phyloP scores from a whole-genome alignment of 306 rosid species.

The Arachis stenosperma region DNA sequence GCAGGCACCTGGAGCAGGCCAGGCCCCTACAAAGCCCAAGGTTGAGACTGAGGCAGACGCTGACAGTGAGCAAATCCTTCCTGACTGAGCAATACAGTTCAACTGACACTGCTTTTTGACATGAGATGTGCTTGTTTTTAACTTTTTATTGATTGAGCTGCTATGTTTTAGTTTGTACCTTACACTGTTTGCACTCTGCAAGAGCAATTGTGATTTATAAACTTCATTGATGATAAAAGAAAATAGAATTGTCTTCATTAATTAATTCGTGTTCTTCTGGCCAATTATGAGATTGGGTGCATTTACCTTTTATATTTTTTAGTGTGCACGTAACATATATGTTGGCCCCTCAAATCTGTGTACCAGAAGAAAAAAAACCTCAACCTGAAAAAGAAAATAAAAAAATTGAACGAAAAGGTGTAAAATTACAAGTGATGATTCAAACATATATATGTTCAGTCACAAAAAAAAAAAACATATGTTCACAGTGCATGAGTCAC shows the following conservation, averaged over 20 bases:
- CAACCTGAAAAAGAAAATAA: too few species aligned
- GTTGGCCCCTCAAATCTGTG: too few species aligned
- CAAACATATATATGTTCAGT: background rate
- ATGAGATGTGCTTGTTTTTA: constrained; percentile 22
- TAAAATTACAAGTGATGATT: background rate
- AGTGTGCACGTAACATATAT: too few species aligned
- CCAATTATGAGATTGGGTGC: too few species aligned
- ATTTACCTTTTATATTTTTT: too few species aligned
- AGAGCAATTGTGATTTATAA: constrained; percentile 24
- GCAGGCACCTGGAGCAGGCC: constrained; percentile 77
- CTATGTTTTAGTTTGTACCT: constrained; percentile 24
- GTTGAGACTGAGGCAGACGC: constrained; percentile 84
- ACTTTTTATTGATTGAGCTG: constrained; percentile 8
- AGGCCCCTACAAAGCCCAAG: constrained; percentile 71
- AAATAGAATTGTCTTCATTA: background rate
- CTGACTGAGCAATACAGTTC: constrained; percentile 53
- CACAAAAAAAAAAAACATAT: too few species aligned
- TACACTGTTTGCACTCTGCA: constrained; percentile 21
- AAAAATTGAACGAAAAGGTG: background rate
- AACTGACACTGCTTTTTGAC: constrained; percentile 38
- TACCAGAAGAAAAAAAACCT: too few species aligned
- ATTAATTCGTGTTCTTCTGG: background rate
- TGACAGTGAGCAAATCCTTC: constrained; percentile 81
- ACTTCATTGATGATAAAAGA: constrained; percentile 22
- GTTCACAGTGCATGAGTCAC: background rate